Conservation (phyloP, 371 early-diverging fungal species). For the Mucor racemosus region DNA sequence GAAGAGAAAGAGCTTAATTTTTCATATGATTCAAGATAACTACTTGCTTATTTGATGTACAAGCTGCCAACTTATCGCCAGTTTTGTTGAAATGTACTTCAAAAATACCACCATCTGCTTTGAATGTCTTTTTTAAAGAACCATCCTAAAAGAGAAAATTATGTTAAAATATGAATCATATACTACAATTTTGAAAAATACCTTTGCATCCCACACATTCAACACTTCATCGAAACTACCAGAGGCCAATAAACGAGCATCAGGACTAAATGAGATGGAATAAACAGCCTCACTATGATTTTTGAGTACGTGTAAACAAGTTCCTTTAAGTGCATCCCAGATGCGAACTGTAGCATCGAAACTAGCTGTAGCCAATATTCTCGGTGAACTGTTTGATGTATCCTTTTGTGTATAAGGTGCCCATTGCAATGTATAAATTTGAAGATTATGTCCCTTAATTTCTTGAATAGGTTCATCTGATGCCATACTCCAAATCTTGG, state of each 20-base stretch:
- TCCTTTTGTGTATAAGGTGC: constrained; percentile 32
- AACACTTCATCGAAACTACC: constrained; percentile 88
- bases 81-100: constrained; percentile 77
- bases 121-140: constrained; percentile 65
- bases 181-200: constrained; percentile 20
- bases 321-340: constrained; percentile 84
- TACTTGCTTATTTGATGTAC: constrained; percentile 59
- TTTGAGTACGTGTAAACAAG: constrained; percentile 74
- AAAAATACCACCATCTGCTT: constrained; percentile 76
- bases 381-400: constrained; percentile 27
- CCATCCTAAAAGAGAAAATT: constrained; percentile 55
- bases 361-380: constrained; percentile 79
- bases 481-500: constrained; percentile 63
- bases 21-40: constrained; percentile 25
- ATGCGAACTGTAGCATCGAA: constrained; percentile 90
- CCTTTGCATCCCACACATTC: constrained; percentile 83
- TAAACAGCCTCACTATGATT: constrained; percentile 85
- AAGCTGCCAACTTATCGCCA: constrained; percentile 59
- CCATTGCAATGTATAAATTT: constrained; percentile 84
- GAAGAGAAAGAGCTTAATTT: not conserved
- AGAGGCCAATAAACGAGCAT: constrained; percentile 81
- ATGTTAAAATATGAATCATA: not conserved
- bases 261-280: constrained; percentile 85
- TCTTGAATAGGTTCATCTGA: constrained; percentile 57
- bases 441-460: constrained; percentile 74